phyloP scores from a whole-genome alignment of 805 yeast species.

The Candida easanensis region DNA sequence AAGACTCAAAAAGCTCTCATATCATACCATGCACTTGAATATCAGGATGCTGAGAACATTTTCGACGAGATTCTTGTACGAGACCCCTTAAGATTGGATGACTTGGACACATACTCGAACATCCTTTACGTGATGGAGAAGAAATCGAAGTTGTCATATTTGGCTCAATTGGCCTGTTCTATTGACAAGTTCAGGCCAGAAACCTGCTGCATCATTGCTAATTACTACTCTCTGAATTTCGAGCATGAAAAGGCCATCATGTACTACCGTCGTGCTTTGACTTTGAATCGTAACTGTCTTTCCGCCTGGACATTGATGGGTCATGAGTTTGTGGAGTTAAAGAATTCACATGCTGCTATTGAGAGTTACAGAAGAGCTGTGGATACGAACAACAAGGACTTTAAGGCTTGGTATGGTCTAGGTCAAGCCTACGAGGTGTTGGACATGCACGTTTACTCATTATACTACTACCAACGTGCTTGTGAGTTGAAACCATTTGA shows the following conservation, averaged over 20 bases:
- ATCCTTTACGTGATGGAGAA: conserved; percentile 93
- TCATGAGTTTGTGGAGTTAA: conserved; percentile 94
- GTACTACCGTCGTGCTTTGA: conserved; percentile 87
- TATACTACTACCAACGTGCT: conserved; percentile 90
- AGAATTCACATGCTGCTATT: conserved; percentile 96
- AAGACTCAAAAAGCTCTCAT: conserved; percentile 81
- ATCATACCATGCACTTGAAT: conserved; percentile 82
- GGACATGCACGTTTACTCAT: conserved; percentile 90
- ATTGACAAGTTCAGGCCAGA: conserved; percentile 90
- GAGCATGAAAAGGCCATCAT: conserved; percentile 94
- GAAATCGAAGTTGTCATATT: conserved; percentile 72
- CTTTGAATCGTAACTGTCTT: conserved; percentile 73
- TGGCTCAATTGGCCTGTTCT: conserved; percentile 81
- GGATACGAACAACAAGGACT: conserved; percentile 84
- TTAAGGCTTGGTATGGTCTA: conserved; percentile 96
- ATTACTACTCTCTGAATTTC: conserved; percentile 85
- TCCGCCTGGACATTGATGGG: conserved; percentile 99
- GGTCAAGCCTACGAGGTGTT: conserved; percentile 98
- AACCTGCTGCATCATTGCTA: conserved; percentile 91
- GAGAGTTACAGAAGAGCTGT: conserved; percentile 93
- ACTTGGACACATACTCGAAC: conserved; percentile 91
- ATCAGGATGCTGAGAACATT: conserved; percentile 69
- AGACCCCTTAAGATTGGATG: conserved; percentile 89
- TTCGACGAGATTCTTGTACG: conserved; percentile 70
- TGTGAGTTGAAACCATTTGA: conserved; percentile 86